A percentile compares a stretch with the other conserved stretches of the same genome.
These are phyloP conservation scores for Wickerhamiella spandovensis DNA, from an alignment of 805 yeast genomes.

Conservation along the genomic window DNA sequence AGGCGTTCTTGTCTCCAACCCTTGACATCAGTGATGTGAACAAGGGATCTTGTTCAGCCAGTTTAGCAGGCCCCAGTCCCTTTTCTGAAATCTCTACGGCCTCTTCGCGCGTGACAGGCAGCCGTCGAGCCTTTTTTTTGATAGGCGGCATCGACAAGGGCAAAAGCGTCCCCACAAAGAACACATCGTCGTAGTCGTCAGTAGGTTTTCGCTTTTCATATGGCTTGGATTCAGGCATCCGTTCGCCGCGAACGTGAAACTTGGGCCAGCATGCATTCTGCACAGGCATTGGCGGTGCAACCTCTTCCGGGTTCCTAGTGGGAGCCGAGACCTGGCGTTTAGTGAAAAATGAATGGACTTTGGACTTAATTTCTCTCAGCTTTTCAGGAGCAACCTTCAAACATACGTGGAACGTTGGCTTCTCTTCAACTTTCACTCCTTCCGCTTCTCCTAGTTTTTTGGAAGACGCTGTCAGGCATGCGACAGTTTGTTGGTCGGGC, in stretches of 20 bases:
- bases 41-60: neutral
- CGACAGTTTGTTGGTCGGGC: no score
- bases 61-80: neutral
- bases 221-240: neutral
- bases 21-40: neutral
- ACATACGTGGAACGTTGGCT: neutral
- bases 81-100: neutral
- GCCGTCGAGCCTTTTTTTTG: neutral
- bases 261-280: slow-evolving; percentile 1
- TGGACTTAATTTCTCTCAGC: slow-evolving; percentile 6
- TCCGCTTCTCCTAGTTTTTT: no score
- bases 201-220: neutral
- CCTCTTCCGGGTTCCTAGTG: neutral
- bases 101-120: neutral
- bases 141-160: neutral
- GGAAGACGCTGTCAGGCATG: no score
- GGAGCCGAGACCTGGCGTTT: slow-evolving; percentile 7
- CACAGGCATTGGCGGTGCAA: neutral
- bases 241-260: neutral
- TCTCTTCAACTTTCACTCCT: no score
- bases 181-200: neutral
- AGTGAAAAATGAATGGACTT: slow-evolving; percentile 13
- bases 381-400: slow-evolving; percentile 1
- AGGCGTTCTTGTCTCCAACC: slow-evolving; percentile 9
- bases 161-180: neutral